phyloP scores from a whole-genome alignment of 139 green algal species.

The Ostreobium quekettii region DNA sequence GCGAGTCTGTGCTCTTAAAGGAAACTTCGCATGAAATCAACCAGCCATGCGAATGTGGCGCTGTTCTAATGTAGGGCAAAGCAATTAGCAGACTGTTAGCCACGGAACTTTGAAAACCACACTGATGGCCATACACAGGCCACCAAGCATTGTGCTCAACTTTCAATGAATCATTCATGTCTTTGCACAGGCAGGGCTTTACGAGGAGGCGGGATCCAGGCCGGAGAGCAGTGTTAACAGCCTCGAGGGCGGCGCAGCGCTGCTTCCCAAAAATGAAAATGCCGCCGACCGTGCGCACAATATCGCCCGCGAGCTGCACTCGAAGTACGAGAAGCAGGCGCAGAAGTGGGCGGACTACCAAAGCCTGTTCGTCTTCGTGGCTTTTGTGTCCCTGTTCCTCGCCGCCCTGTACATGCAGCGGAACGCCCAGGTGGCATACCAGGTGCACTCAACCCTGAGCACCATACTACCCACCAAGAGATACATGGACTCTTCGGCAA shows the following conservation, averaged over 20 bases:
- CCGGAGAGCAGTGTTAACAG: no score
- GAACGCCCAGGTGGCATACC: conserved; percentile 45
- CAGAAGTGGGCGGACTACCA: conserved; percentile 59
- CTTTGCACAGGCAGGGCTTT: no score
- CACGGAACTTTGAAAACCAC: no score
- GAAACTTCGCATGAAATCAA: no score
- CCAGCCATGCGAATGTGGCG: no score
- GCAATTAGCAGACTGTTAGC: no score
- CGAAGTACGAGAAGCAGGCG: conserved; percentile 48
- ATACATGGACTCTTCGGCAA: not conserved
- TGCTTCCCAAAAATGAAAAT: conserved; percentile 2
- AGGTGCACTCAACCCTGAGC: conserved; percentile 23
- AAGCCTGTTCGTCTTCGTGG: conserved; percentile 57
- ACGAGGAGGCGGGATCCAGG: no score
- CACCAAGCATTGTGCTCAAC: no score
- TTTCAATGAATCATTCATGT: no score
- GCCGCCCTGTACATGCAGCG: conserved; percentile 60
- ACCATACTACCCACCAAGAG: conserved; percentile 8
- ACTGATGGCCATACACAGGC: no score
- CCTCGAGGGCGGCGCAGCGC: not conserved
- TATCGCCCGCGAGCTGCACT: conserved; percentile 52
- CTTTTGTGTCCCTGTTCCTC: conserved; percentile 58
- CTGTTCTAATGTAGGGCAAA: no score
- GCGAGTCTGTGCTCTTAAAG: no score
- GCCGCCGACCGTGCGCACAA: conserved; percentile 24